A percentile compares a stretch with the other conserved stretches of the same genome.
Conservation (phyloP, 192 early-diverging fungal species). For the Allomyces javanicus region DNA sequence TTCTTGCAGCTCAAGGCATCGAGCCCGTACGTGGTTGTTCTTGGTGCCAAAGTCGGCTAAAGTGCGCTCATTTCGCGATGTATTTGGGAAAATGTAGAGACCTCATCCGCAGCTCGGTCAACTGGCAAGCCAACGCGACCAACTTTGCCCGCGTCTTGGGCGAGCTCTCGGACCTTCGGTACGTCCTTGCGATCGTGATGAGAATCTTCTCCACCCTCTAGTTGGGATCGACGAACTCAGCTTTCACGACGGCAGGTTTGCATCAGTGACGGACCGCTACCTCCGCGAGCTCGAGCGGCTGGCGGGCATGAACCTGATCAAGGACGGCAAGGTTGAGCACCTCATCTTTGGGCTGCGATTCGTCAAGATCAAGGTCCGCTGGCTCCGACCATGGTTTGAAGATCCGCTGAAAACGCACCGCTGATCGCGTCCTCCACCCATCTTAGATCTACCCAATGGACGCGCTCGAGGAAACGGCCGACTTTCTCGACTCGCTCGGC, state of each 20-base stretch:
- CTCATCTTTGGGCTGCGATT: constrained; percentile 78
- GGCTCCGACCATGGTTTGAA: neutral
- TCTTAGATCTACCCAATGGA: constrained; percentile 75
- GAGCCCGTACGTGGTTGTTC: neutral
- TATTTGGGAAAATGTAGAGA: constrained; percentile 13
- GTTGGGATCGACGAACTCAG: neutral
- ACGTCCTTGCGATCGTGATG: neutral
- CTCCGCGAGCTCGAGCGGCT: constrained; percentile 63
- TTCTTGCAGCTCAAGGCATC: constrained; percentile 57
- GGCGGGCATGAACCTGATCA: constrained; percentile 28
- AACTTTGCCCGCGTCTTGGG: neutral
- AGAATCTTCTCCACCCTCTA: too few relatives aligned
- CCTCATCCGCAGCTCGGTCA: constrained; percentile 55
- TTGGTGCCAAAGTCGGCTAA: neutral
- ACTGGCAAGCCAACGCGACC: neutral
- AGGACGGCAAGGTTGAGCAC: constrained; percentile 65
- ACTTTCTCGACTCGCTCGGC: constrained; percentile 78
- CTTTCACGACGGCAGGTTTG: constrained; percentile 28
- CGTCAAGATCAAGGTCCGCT: constrained; percentile 58
- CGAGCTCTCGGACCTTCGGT: neutral
- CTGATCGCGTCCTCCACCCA: neutral
- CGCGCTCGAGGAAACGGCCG: constrained; percentile 78
- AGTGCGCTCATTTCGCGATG: too few relatives aligned
- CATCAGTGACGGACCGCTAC: constrained; percentile 83
- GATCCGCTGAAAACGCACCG: neutral